Conservation (phyloP, 2,329 filamentous ascomycete genomes). For the Fusarium denticulatum region DNA sequence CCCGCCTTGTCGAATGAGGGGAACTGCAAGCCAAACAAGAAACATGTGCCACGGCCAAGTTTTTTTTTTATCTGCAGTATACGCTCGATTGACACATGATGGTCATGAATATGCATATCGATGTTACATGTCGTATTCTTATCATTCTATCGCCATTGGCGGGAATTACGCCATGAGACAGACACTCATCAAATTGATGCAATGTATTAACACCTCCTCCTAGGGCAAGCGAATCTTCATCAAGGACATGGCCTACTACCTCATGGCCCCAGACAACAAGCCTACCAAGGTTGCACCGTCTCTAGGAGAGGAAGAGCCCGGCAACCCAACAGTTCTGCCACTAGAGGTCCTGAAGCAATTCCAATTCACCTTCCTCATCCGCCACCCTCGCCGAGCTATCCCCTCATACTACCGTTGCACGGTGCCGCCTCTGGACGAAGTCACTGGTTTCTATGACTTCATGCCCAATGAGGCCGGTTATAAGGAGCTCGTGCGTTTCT, state of each 20-base stretch:
- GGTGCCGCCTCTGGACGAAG: slow-evolving; percentile 81
- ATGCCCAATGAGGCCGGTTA: slow-evolving; percentile 91
- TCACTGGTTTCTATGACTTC: slow-evolving; percentile 89
- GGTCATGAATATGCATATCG: background rate
- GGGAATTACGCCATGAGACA: background rate
- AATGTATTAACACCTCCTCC: slow-evolving; percentile 40
- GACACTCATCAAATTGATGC: background rate
- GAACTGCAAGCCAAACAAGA: slow-evolving; percentile 8
- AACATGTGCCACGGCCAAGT: slow-evolving; percentile 4
- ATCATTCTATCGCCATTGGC: background rate
- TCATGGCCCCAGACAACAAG: slow-evolving; percentile 78
- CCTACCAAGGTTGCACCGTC: slow-evolving; percentile 80
- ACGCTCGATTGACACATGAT: background rate
- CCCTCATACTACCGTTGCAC: slow-evolving; percentile 96
- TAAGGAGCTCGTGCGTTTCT: slow-evolving; percentile 83
- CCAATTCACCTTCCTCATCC: slow-evolving; percentile 96
- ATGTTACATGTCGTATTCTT: slow-evolving; percentile 7
- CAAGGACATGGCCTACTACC: slow-evolving; percentile 96
- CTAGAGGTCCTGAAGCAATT: slow-evolving; percentile 78
- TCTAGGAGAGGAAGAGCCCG: slow-evolving; percentile 71
- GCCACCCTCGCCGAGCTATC: slow-evolving; percentile 90
- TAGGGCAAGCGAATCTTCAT: slow-evolving; percentile 94
- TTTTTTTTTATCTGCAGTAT: background rate
- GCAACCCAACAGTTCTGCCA: slow-evolving; percentile 89
- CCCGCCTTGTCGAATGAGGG: slow-evolving; percentile 25